Evolutionary conservation across 192 early-diverging fungal species (phyloP), one percentile per base, ranked within the genome.

Genomic region (Spinellus fusiger): DNA sequence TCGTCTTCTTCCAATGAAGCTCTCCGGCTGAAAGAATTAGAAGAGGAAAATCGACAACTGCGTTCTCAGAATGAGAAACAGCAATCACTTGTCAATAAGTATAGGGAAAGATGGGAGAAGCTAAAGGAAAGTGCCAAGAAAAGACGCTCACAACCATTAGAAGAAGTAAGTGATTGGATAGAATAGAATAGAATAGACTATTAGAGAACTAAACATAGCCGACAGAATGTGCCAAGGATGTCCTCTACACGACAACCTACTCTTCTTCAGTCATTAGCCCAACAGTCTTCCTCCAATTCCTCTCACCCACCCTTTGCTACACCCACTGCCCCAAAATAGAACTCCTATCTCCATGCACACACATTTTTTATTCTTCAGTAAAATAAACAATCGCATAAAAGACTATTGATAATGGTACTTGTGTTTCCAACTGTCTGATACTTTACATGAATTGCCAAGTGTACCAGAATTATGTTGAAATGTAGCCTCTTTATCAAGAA

Each of bases 71-170:
- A 75, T 55, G 66, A 85, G 7, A 75, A 69, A 56, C 81, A 84
- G 61, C 71, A 74, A 29, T 34, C 56, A 1, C 65, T 84, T 34
- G 76, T 88, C 70, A 64, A 56, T 40, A 87, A 86, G 67, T 92
- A 90, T 58, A 85, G 79, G 61, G 86, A 89, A 27, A 75, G 86
- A 34, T 93, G 89, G 89, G 84, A 89, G 46, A 89, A 86, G 49
- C 67, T 91, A 27, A 91, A 89, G 56, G 91, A 90, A 64, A 75
- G 83, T 32, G 87, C 84, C 37, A 85, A 84, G 54, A 80, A 77
- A 31, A 38, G 76, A 49, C 58, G 72, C 22, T 66, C 68, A 8
- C 67, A 56, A 3, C 32, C 47, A 55, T 48, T 16, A 29, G 32
- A 66, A 37, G 34, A 25, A 32, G 37, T 52, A 23, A 37, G n/a